Percentiles rank a stretch among this genome's conserved stretches.
Conservation (phyloP, 495 filamentous ascomycete genomes). For the Penicillium flavigenum region DNA sequence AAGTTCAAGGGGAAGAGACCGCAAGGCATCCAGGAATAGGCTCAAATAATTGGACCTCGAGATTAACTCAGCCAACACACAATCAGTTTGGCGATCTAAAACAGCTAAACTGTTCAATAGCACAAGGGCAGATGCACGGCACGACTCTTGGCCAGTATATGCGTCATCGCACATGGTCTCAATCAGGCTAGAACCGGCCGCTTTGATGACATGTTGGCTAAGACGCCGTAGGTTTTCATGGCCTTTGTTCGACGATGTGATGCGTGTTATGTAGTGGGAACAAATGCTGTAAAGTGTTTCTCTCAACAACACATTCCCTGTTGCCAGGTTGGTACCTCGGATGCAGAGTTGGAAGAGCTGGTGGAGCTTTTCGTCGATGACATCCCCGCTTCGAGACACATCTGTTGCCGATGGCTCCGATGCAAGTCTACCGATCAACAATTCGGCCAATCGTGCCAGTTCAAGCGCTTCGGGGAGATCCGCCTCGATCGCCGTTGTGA, state of each 20-base stretch:
- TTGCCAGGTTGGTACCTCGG: constrained; percentile 68
- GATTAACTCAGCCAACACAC: constrained; percentile 74
- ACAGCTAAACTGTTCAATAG: constrained; percentile 69
- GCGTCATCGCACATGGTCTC: constrained; percentile 93
- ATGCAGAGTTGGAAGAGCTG: constrained; percentile 85
- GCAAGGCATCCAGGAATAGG: constrained; percentile 81
- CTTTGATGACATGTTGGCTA: constrained; percentile 71
- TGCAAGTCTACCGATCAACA: constrained; percentile 71
- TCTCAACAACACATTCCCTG: constrained; percentile 66
- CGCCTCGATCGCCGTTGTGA: constrained; percentile 68
- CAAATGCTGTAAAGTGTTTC: constrained; percentile 85
- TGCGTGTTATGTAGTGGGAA: constrained; percentile 76
- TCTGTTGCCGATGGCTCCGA: constrained; percentile 48
- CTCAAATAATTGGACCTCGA: constrained; percentile 85
- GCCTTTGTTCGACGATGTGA: constrained; percentile 50
- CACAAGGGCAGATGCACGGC: constrained; percentile 78
- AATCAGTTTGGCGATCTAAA: constrained; percentile 62
- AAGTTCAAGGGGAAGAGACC: constrained; percentile 66
- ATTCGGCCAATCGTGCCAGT: constrained; percentile 73
- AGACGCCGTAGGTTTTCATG: constrained; percentile 52
- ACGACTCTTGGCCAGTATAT: constrained; percentile 74
- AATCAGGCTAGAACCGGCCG: constrained; percentile 72
- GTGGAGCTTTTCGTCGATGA: constrained; percentile 84
- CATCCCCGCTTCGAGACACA: constrained; percentile 57
- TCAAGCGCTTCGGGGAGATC: constrained; percentile 65